phyloP scores from a whole-genome alignment of 306 rosid species.

The Quercus parvula region DNA sequence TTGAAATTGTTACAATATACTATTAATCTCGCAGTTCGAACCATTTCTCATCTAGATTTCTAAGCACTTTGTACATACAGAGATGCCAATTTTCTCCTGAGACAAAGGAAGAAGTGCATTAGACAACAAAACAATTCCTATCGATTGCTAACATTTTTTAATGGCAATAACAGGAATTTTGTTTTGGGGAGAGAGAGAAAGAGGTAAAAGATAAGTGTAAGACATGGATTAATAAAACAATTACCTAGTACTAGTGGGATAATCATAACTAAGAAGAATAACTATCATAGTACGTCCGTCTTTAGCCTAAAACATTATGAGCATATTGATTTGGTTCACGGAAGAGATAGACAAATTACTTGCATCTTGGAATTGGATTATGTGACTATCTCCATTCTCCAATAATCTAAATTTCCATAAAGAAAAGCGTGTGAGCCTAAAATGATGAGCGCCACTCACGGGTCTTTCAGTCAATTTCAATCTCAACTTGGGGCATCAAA shows the following conservation, averaged over 20 bases:
- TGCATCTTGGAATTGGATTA: neutral
- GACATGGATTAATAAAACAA: too few species aligned
- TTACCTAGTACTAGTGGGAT: neutral
- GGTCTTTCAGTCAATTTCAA: conserved; percentile 31
- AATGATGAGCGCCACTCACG: conserved; percentile 7
- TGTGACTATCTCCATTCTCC: neutral
- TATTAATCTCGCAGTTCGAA: too few species aligned
- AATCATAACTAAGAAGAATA: neutral
- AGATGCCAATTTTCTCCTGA: neutral
- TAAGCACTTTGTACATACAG: too few species aligned
- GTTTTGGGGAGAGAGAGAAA: too few species aligned
- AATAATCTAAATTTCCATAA: neutral
- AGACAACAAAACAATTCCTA: too few species aligned
- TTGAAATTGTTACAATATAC: too few species aligned
- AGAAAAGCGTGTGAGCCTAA: neutral
- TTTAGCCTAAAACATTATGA: neutral
- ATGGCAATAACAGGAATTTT: too few species aligned
- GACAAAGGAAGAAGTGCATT: neutral
- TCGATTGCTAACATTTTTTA: too few species aligned
- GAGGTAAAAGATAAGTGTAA: too few species aligned
- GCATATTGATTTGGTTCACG: neutral
- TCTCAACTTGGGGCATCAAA: neutral
- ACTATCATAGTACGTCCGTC: neutral
- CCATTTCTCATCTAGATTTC: fast-evolving
- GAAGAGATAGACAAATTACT: neutral